These are phyloP conservation scores for Stylonectria norvegica DNA, from an alignment of 2,329 filamentous ascomycete genomes.

Conservation along the genomic window DNA sequence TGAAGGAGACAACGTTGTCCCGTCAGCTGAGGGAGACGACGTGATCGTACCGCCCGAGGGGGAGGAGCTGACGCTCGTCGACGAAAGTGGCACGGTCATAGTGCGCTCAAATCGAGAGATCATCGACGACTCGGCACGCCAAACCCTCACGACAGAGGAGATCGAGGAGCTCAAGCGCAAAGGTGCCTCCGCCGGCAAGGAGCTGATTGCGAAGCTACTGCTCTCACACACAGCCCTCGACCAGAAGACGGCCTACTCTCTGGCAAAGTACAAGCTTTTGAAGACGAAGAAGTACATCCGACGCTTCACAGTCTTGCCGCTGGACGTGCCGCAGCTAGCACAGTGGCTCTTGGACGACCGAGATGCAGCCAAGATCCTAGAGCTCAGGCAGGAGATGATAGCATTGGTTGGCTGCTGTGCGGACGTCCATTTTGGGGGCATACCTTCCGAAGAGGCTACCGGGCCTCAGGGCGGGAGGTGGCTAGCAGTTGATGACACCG, in stretches of 20 bases:
- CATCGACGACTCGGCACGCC: constrained; percentile 61
- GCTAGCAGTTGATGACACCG: constrained; percentile 83
- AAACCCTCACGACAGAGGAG: constrained; percentile 72
- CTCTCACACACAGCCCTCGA: constrained; percentile 85
- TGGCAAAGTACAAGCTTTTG: constrained; percentile 92
- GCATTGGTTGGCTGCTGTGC: constrained; percentile 83
- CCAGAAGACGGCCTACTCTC: constrained; percentile 88
- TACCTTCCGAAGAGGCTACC: constrained; percentile 23
- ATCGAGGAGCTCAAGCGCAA: constrained; percentile 73
- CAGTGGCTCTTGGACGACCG: constrained; percentile 77
- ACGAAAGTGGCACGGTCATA: constrained; percentile 43
- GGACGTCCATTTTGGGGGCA: constrained; percentile 68
- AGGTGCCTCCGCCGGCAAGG: constrained; percentile 74
- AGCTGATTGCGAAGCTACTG: constrained; percentile 89
- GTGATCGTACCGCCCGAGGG: constrained; percentile 36
- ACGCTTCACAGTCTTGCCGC: constrained; percentile 77
- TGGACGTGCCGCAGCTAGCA: constrained; percentile 74
- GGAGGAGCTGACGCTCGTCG: constrained; percentile 42
- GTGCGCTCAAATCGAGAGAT: constrained; percentile 57
- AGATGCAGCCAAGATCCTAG: constrained; percentile 76
- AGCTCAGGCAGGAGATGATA: constrained; percentile 79
- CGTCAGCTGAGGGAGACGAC: constrained; percentile 43
- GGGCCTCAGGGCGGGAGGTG: constrained; percentile 53
- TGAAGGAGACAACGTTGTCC: too few relatives aligned
- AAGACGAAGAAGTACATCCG: constrained; percentile 93